A percentile compares a stretch with the other conserved stretches of the same genome.
phyloP scores from a whole-genome alignment of 225 moss, liverwort and hornwort species.

The Polytrichum formosum region DNA sequence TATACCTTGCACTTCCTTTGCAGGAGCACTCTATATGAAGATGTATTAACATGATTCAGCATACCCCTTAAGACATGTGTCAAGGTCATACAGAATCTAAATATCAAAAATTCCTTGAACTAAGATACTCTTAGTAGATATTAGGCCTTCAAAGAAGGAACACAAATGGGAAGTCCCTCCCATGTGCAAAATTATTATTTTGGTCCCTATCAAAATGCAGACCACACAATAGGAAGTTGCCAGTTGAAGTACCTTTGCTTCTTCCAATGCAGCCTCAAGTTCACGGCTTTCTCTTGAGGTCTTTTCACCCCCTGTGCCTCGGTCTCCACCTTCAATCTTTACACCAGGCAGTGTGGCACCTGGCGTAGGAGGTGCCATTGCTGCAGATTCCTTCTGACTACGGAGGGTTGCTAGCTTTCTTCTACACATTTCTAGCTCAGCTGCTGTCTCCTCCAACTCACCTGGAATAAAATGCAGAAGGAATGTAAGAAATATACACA shows the following conservation, averaged over 20 bases:
- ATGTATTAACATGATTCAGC: no score
- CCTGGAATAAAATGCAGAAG: conserved; percentile 34
- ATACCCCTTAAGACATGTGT: no score
- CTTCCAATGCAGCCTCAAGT: conserved; percentile 74
- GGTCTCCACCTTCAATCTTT: conserved; percentile 68
- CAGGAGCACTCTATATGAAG: no score
- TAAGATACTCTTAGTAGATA: no score
- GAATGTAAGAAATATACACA: neutral
- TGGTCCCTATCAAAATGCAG: no score
- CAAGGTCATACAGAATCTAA: no score
- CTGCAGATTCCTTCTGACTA: conserved; percentile 69
- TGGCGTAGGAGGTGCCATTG: conserved; percentile 57
- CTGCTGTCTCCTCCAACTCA: conserved; percentile 86
- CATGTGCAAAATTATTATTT: no score
- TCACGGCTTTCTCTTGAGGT: conserved; percentile 65
- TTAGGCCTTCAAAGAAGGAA: neutral
- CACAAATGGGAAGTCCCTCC: no score
- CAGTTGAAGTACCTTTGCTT: conserved; percentile 66
- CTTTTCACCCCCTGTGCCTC: conserved; percentile 52
- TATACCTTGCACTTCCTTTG: no score
- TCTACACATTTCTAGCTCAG: conserved; percentile 78
- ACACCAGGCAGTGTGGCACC: conserved; percentile 34
- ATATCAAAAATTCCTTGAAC: no score
- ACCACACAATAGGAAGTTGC: conserved; percentile 5
- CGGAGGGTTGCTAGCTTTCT: conserved; percentile 82